Conservation (phyloP, 345 rosid species). For the Euphorbia pulcherrima region DNA sequence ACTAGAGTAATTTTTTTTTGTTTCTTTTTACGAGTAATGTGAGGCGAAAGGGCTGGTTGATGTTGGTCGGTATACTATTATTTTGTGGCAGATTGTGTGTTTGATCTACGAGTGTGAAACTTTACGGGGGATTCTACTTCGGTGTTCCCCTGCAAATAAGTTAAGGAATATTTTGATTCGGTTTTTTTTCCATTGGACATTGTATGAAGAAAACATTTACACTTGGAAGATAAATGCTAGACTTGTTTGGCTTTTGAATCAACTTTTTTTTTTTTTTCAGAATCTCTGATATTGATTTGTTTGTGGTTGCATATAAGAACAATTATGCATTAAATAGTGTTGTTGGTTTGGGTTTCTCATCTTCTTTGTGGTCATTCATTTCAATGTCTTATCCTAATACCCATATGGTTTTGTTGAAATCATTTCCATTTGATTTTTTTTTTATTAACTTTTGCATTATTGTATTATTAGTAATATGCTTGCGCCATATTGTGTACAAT, state of each 20-base stretch:
- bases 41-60: slow-evolving; percentile 33
- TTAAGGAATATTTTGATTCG: slow-evolving; percentile 30
- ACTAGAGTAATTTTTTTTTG: slow-evolving; percentile 10
- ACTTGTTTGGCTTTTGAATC: background rate
- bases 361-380: slow-evolving; percentile 1
- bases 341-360: slow-evolving; percentile 14
- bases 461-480: too few relatives aligned
- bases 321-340: slow-evolving; percentile 16
- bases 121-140: slow-evolving; percentile 29
- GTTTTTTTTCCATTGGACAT: slow-evolving; percentile 23
- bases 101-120: slow-evolving; percentile 44
- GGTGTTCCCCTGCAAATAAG: slow-evolving; percentile 42
- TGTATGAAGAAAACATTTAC: slow-evolving; percentile 14
- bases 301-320: slow-evolving; percentile 12
- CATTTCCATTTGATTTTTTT: too few relatives aligned
- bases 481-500: too few relatives aligned
- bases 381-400: too few relatives aligned
- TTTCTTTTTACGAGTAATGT: slow-evolving; percentile 22
- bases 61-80: slow-evolving; percentile 31
- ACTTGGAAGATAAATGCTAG: slow-evolving; percentile 9
- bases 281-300: background rate
- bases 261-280: background rate
- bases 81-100: slow-evolving; percentile 40
- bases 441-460: too few relatives aligned
- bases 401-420: too few relatives aligned